phyloP scores from a whole-genome alignment of 352 stramenopile genomes.

The Chrysophaeum taylorii region DNA sequence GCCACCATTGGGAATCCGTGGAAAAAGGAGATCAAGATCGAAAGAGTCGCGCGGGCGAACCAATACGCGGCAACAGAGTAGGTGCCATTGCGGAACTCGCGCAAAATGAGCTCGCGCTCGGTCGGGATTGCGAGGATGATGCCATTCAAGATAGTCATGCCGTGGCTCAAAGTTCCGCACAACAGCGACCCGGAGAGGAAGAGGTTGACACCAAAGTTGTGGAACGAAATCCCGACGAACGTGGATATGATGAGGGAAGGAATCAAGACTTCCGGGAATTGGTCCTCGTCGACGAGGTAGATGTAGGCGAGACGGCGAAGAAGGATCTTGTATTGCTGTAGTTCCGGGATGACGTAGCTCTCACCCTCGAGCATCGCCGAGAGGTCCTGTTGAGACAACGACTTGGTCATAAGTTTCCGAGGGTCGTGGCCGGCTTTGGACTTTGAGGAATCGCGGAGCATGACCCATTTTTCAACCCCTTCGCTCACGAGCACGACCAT shows the following conservation, averaged over 20 bases:
- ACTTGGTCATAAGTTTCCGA: too few species aligned
- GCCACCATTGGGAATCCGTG: too few species aligned
- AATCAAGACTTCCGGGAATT: conserved; percentile 5
- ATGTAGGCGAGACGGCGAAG: neutral
- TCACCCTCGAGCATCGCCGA: too few species aligned
- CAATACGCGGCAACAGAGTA: neutral
- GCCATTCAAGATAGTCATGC: neutral
- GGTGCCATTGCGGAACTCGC: conserved; percentile 6
- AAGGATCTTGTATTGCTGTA: conserved; percentile 12
- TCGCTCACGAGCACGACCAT: conserved; percentile 4
- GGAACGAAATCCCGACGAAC: neutral
- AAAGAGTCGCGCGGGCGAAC: neutral
- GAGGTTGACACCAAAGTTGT: neutral
- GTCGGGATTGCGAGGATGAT: neutral
- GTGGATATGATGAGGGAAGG: neutral
- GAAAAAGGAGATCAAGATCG: neutral
- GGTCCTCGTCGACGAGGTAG: conserved; percentile 12
- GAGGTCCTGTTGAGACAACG: too few species aligned
- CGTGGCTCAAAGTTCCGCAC: neutral
- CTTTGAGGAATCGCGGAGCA: too few species aligned
- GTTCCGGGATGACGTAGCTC: neutral
- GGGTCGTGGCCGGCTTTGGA: too few species aligned
- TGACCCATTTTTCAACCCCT: too few species aligned
- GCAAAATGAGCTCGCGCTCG: neutral
- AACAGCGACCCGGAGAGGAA: neutral